Conservation (phyloP, 345 rosid species). For the Tarenaya hassleriana region DNA sequence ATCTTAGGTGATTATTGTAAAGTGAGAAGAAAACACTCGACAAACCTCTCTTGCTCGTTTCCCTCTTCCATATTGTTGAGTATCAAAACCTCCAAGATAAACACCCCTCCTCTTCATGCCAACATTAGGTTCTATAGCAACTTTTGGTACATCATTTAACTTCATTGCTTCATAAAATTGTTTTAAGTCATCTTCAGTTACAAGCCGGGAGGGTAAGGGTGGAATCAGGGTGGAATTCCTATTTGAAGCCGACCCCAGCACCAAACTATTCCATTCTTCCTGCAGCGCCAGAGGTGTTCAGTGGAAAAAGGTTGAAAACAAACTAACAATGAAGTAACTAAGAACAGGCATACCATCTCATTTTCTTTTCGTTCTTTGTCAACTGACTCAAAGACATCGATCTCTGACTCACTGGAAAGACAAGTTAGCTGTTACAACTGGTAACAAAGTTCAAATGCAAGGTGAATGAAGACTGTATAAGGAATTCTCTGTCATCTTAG, state of each 20-base stretch:
- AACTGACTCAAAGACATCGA: conserved; percentile 78
- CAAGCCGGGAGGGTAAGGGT: conserved; percentile 73
- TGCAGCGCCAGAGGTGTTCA: conserved; percentile 31
- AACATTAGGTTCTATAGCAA: conserved; percentile 36
- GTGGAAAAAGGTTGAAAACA: not conserved
- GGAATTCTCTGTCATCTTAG: not conserved
- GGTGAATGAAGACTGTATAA: conserved; percentile 3
- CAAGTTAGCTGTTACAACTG: conserved; percentile 13
- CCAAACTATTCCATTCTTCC: conserved; percentile 69
- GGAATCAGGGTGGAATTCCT: conserved; percentile 34
- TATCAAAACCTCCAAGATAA: conserved; percentile 53
- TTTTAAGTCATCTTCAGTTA: conserved; percentile 75
- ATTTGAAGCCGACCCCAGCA: conserved; percentile 37
- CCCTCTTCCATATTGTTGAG: conserved; percentile 82
- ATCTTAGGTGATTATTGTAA: not conserved
- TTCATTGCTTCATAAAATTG: conserved; percentile 65
- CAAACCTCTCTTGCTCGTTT: conserved; percentile 94
- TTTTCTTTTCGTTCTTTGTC: conserved; percentile 63
- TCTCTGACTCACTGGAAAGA: conserved; percentile 72
- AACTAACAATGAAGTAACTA: conserved; percentile 2
- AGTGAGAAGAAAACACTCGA: conserved; percentile 25
- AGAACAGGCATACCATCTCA: conserved; percentile 51
- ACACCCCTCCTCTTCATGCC: conserved; percentile 60
- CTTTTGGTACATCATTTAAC: conserved; percentile 53
- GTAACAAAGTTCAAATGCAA: conserved; percentile 4